Conservation (phyloP, 73 alveolate genomes). For the Paramecium octaurelia region DNA sequence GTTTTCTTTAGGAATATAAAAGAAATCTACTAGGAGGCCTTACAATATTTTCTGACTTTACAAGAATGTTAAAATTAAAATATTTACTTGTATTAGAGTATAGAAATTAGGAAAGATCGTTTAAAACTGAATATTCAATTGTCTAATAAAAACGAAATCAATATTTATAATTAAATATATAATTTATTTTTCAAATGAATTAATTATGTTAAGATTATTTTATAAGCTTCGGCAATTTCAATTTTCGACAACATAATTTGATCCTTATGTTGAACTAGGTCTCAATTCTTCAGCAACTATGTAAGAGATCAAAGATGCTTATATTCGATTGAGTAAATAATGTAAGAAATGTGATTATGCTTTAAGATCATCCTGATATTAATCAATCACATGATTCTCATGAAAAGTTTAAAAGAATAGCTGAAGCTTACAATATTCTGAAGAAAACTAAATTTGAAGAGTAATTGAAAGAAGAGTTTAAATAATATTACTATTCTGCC, state of each 20-base stretch:
- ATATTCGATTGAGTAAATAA: background rate
- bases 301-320: constrained; percentile 11
- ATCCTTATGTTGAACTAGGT: background rate
- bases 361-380: constrained; percentile 10
- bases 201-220: background rate
- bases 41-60: no score
- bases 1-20: no score
- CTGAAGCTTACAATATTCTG: background rate
- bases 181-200: background rate
- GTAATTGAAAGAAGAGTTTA: background rate
- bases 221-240: background rate
- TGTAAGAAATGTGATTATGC: background rate
- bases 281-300: background rate
- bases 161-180: no score
- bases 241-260: background rate
- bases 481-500: background rate
- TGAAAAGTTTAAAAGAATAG: background rate
- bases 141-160: background rate
- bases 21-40: no score
- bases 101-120: no score
- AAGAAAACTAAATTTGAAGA: constrained; percentile 16
- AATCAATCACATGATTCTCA: background rate
- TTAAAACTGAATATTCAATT: background rate
- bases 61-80: no score
- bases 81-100: background rate